phyloP scores from a whole-genome alignment of 2,329 filamentous ascomycete species.

The Penicillium hordei region DNA sequence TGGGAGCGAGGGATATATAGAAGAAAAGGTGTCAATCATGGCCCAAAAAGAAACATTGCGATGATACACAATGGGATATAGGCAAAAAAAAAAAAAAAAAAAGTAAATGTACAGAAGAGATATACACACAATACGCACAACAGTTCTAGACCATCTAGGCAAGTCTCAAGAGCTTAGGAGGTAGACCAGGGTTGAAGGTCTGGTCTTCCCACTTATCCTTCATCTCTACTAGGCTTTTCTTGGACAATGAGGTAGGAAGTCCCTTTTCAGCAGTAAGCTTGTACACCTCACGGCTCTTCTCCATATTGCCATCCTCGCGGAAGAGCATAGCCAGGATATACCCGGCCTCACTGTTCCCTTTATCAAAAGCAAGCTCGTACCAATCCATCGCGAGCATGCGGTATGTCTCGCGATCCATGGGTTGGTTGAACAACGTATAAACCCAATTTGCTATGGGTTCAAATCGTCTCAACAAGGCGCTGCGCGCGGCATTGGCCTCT shows the following conservation, averaged over 20 bases:
- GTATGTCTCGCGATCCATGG: conserved; percentile 25
- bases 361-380: conserved; percentile 32
- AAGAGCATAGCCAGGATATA: conserved; percentile 32
- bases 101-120: neutral
- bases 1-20: neutral
- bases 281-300: conserved; percentile 19
- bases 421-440: conserved; percentile 15
- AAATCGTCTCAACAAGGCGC: neutral
- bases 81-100: neutral
- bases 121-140: neutral
- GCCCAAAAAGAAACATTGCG: neutral
- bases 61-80: neutral
- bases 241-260: conserved; percentile 10
- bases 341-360: conserved; percentile 23
- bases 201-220: conserved; percentile 26
- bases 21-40: neutral
- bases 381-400: conserved; percentile 34
- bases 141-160: neutral
- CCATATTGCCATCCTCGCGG: conserved; percentile 26
- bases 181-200: neutral
- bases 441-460: neutral
- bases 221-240: conserved; percentile 13
- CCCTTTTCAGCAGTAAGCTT: conserved; percentile 9
- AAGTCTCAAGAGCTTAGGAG: neutral
- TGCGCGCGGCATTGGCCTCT: neutral